Evolutionary conservation across 177 flowering plant genomes (phyloP).

Genomic region (Vitis hybrid): DNA sequence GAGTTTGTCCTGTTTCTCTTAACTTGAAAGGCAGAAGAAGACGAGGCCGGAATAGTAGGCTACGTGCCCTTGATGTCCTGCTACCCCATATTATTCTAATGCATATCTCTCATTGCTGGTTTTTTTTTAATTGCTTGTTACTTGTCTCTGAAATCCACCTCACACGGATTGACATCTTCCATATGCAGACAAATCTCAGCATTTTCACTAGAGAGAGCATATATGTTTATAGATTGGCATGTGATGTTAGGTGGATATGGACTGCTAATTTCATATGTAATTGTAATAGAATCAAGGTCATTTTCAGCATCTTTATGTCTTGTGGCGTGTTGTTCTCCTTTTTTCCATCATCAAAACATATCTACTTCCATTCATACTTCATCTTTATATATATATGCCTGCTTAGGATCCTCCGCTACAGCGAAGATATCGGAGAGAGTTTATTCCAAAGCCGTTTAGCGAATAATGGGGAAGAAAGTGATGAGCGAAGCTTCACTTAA

Average conservation of each 20-base stretch:
- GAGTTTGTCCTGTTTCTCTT: no score
- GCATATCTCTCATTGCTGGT: no score
- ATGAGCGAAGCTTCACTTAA: constrained; percentile 13
- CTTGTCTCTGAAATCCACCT: no score
- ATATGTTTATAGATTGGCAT: neutral
- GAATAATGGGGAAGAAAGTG: constrained; percentile 32
- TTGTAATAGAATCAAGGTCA: constrained; percentile 16
- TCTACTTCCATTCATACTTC: constrained; percentile 1
- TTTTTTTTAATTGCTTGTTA: no score
- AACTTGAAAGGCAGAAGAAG: constrained; percentile 3
- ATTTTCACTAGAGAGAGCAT: constrained; percentile 9
- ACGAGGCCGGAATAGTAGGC: constrained; percentile 13
- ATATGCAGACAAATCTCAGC: constrained; percentile 22
- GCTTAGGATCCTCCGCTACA: constrained; percentile 18
- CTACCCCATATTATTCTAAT: constrained; percentile 5
- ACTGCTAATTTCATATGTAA: constrained; percentile 11
- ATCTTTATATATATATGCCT: constrained; percentile 3
- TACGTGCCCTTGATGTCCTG: constrained; percentile 33
- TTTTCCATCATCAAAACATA: constrained; percentile 1
- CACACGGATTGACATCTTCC: neutral
- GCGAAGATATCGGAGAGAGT: neutral
- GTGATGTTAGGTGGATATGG: constrained; percentile 7
- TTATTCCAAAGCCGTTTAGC: neutral
- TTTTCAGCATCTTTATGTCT: constrained; percentile 31
- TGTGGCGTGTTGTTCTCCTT: constrained; percentile 5